Evolutionary conservation across 176 grass and related monocot genomes (phyloP).

Genomic region (Aegilops sharonensis): DNA sequence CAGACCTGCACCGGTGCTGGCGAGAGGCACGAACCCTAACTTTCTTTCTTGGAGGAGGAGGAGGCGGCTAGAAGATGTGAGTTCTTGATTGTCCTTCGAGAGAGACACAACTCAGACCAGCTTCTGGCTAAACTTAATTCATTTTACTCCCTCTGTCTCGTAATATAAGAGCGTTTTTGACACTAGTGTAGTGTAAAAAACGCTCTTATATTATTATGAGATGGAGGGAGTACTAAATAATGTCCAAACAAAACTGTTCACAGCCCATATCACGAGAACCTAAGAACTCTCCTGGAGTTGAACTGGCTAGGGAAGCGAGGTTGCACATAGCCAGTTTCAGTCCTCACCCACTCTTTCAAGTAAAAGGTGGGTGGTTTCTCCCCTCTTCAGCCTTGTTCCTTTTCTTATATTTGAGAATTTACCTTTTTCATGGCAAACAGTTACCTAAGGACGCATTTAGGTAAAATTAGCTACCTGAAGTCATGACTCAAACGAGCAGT

Average conservation of each 20-base stretch:
- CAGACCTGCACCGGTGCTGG: no score
- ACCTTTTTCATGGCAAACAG: neutral
- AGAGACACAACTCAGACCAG: no score
- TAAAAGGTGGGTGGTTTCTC: neutral
- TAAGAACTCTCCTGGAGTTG: neutral
- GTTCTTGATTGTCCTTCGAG: no score
- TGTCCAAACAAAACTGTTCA: neutral
- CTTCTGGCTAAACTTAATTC: no score
- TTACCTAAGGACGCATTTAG: neutral
- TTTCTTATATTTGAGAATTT: neutral
- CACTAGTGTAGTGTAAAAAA: no score
- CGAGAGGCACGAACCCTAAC: no score
- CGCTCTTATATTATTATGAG: no score
- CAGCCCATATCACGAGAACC: neutral
- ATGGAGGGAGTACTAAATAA: neutral
- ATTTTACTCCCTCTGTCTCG: no score
- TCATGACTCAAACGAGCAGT: neutral
- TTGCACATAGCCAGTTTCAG: neutral
- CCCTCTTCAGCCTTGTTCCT: neutral
- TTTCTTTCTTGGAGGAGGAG: no score
- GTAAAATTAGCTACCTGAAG: neutral
- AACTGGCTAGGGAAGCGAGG: conserved; percentile 6
- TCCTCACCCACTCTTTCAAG: neutral
- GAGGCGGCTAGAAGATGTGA: no score
- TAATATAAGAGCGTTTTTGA: no score